Percentiles rank a stretch among this genome's conserved stretches.
phyloP scores from a whole-genome alignment of 164 flowering plant species.

The Dillenia suffruticosa region DNA sequence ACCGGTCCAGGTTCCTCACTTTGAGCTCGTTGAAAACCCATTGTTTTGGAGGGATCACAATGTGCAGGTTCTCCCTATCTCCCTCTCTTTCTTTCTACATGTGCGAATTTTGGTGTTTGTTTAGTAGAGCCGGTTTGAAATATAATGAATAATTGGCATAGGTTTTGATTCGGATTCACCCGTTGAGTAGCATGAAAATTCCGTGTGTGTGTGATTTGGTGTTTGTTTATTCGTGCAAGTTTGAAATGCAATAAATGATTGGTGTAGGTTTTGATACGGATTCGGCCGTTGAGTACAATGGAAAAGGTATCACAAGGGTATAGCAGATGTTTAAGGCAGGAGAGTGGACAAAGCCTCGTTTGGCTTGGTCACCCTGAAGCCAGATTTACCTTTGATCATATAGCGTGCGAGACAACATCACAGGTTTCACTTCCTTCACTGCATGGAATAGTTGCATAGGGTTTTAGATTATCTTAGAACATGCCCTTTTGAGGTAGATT shows the following conservation, averaged over 20 bases:
- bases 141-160: slow-evolving; percentile 13
- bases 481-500: too few relatives aligned
- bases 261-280: slow-evolving; percentile 65
- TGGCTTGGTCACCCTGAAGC: slow-evolving; percentile 95
- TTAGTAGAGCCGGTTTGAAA: not conserved
- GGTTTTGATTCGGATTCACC: slow-evolving; percentile 83
- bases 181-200: slow-evolving; percentile 48
- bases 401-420: slow-evolving; percentile 72
- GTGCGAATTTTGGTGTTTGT: not conserved
- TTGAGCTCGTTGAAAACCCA: slow-evolving; percentile 65
- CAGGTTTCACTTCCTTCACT: slow-evolving; percentile 43
- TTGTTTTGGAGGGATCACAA: slow-evolving; percentile 80
- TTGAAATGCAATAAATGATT: not conserved
- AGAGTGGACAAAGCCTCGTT: slow-evolving; percentile 59
- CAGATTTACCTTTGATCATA: slow-evolving; percentile 85
- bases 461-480: too few relatives aligned
- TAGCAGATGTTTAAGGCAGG: slow-evolving; percentile 69
- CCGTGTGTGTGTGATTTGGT: too few relatives aligned
- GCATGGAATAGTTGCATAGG: not conserved
- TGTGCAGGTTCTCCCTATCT: slow-evolving; percentile 60
- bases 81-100: not conserved
- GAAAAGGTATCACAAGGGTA: slow-evolving; percentile 62
- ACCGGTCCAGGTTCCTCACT: slow-evolving; percentile 37
- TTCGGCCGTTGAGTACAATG: slow-evolving; percentile 54
- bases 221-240: too few relatives aligned